These are phyloP conservation scores for Coprinopsis cinerea DNA, from an alignment of 768 basidiomycete genomes.

Conservation along the genomic window DNA sequence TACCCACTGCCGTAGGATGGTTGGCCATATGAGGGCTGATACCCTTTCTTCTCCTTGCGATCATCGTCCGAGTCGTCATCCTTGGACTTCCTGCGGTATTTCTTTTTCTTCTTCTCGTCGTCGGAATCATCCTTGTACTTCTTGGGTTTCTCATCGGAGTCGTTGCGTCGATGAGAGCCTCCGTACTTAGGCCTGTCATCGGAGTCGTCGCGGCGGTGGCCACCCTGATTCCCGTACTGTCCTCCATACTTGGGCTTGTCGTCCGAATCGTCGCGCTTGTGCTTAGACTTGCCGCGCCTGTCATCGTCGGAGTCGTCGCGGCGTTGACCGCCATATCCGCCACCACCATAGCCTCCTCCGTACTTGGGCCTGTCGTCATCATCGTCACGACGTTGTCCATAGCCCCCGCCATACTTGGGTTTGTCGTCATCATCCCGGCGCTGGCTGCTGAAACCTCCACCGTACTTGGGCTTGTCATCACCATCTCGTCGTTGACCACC, in stretches of 20 bases:
- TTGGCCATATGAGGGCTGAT: background rate
- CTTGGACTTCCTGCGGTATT: conserved; percentile 2
- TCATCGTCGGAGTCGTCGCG: conserved; percentile 11
- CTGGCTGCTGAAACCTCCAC: too few species aligned
- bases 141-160: conserved; percentile 8
- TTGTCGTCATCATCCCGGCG: conserved; percentile 9
- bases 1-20: conserved; percentile 19
- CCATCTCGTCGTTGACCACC: conserved; percentile 8
- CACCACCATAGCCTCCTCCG: conserved; percentile 8
- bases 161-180: background rate
- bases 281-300: too few species aligned
- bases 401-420: conserved; percentile 12
- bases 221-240: conserved; percentile 12
- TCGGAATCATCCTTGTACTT: conserved; percentile 13
- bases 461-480: conserved; percentile 12
- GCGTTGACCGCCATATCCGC: conserved; percentile 6
- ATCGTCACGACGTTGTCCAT: conserved; percentile 13
- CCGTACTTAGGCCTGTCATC: conserved; percentile 11
- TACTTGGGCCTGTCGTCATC: conserved; percentile 15
- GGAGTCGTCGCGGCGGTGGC: conserved; percentile 4
- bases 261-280: too few species aligned
- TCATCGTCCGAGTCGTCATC: conserved; percentile 10
- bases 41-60: background rate
- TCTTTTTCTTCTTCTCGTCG: conserved; percentile 11
- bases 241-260: conserved; percentile 12